Percentiles rank a stretch among this genome's conserved stretches.
phyloP scores from a whole-genome alignment of 208 protist genomes.

The Trypanosoma mega region DNA sequence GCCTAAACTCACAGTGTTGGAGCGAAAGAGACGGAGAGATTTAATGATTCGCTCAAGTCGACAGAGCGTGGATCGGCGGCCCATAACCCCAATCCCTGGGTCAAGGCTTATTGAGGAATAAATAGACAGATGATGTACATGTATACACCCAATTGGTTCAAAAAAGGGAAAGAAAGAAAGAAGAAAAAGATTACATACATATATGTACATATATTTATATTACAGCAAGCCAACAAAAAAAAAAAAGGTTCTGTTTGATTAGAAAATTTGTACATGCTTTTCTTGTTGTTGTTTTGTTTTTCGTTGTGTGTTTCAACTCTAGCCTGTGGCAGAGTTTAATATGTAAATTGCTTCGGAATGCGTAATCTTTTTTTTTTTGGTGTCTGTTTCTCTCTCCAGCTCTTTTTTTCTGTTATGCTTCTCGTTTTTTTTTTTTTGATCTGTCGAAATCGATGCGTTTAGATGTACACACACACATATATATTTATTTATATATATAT shows the following conservation, averaged over 20 bases:
- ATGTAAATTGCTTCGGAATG: not conserved
- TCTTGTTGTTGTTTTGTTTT: not conserved
- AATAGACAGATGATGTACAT: too few relatives aligned
- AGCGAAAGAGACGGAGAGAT: not conserved
- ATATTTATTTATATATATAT: not conserved
- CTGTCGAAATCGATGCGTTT: too few relatives aligned
- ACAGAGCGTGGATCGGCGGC: not conserved
- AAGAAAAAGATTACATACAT: conserved; percentile 1
- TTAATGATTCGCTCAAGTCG: not conserved
- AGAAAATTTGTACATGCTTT: conserved; percentile 2
- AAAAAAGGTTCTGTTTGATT: not conserved
- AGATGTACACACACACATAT: too few relatives aligned
- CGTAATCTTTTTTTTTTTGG: too few relatives aligned
- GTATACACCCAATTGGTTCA: too few relatives aligned
- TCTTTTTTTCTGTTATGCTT: too few relatives aligned
- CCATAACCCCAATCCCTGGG: too few relatives aligned
- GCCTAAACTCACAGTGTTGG: not conserved
- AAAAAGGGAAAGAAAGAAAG: conserved; percentile 4
- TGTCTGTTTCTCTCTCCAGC: too few relatives aligned
- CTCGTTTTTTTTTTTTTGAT: too few relatives aligned
- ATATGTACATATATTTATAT: not conserved
- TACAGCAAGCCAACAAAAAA: not conserved
- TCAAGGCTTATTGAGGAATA: too few relatives aligned
- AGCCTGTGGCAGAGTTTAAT: not conserved
- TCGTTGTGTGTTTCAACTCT: not conserved